Percentiles rank a stretch among this genome's conserved stretches.
Conservation (phyloP, 352 stramenopile species). For the Phytophthora constricta region DNA sequence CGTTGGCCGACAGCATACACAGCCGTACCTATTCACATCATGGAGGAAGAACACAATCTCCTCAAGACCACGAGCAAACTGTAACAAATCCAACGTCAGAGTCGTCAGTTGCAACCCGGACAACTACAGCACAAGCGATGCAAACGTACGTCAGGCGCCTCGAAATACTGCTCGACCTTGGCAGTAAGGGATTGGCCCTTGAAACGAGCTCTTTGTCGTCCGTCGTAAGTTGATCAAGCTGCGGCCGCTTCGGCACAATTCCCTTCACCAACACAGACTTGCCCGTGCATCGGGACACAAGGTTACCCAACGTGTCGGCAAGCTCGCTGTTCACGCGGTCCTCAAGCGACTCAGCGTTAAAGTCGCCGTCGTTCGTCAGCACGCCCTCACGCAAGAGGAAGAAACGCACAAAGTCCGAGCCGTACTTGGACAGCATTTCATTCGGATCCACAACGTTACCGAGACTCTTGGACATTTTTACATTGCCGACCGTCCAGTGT, state of each 20-base stretch:
- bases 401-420: slow-evolving; percentile 95
- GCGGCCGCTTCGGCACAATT: slow-evolving; percentile 47
- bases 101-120: neutral
- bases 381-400: slow-evolving; percentile 92
- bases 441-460: slow-evolving; percentile 98
- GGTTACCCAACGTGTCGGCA: slow-evolving; percentile 91
- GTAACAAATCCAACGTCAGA: slow-evolving; percentile 12
- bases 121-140: neutral
- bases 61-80: slow-evolving; percentile 77
- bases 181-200: slow-evolving; percentile 56
- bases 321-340: slow-evolving; percentile 97
- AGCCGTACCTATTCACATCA: slow-evolving; percentile 72
- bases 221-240: slow-evolving; percentile 32
- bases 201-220: slow-evolving; percentile 66
- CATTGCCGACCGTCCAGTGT: slow-evolving; percentile 98
- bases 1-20: too few species aligned
- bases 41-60: slow-evolving; percentile 84
- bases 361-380: slow-evolving; percentile 96
- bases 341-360: slow-evolving; percentile 86
- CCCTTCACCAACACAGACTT: slow-evolving; percentile 70
- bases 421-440: slow-evolving; percentile 92
- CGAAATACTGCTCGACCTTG: slow-evolving; percentile 62
- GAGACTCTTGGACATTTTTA: slow-evolving; percentile 99
- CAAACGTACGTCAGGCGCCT: slow-evolving; percentile 69
- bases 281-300: slow-evolving; percentile 78